Conservation (phyloP, 495 filamentous ascomycete species). For the Talaromyces thailandensis region DNA sequence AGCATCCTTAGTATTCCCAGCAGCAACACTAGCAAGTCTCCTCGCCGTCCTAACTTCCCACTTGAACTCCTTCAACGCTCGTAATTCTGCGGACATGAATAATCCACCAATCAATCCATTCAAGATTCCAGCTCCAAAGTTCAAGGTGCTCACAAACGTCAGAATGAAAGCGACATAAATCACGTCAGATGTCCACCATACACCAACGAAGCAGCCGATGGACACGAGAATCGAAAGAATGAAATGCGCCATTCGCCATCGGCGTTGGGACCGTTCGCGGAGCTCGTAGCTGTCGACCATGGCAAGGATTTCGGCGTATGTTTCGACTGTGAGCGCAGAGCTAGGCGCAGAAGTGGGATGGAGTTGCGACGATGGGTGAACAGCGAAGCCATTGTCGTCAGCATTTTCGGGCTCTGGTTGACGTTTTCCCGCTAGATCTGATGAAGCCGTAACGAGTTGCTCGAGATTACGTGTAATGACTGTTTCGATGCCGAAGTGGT, state of each 20-base stretch:
- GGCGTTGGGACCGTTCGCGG: conserved; percentile 62
- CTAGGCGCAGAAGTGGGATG: conserved; percentile 16
- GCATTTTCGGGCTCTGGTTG: background rate
- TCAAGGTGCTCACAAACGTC: conserved; percentile 66
- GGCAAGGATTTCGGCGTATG: conserved; percentile 65
- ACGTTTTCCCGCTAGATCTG: background rate
- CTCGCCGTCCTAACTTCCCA: conserved; percentile 80
- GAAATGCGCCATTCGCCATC: conserved; percentile 66
- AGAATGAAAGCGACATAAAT: conserved; percentile 75
- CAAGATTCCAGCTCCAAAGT: conserved; percentile 63
- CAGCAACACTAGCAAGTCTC: conserved; percentile 18
- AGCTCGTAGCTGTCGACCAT: conserved; percentile 55
- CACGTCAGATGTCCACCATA: conserved; percentile 72
- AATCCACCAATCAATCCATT: conserved; percentile 81
- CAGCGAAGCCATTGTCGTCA: conserved; percentile 9
- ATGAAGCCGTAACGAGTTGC: background rate
- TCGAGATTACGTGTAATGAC: conserved; percentile 23
- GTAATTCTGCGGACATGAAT: conserved; percentile 75
- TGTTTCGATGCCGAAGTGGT: conserved; percentile 75
- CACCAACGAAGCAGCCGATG: conserved; percentile 62
- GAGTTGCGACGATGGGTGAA: conserved; percentile 10
- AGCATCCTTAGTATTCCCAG: conserved; percentile 4
- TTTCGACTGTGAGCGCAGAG: conserved; percentile 34
- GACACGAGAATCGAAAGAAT: conserved; percentile 52
- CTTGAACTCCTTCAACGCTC: conserved; percentile 85